phyloP scores from a whole-genome alignment of 192 early-diverging fungal species.

The Rhizoclosmatium globosum region DNA sequence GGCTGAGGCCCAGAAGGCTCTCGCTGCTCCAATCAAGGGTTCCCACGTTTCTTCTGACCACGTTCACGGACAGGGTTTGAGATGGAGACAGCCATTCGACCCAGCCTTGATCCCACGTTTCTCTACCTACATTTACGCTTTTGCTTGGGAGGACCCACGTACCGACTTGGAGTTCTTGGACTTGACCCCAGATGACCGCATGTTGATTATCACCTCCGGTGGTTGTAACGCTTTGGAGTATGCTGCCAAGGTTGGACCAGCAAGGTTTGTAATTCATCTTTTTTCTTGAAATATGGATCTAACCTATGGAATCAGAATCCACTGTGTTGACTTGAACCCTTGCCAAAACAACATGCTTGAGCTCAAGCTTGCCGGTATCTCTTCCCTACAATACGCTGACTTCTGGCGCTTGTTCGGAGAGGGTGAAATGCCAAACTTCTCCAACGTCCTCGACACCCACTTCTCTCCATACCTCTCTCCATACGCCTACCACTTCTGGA shows the following conservation, averaged over 20 bases:
- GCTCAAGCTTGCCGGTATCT: constrained; percentile 80
- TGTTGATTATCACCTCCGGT: constrained; percentile 85
- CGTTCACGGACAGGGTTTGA: constrained; percentile 58
- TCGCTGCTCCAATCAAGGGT: constrained; percentile 15
- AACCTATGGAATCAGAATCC: constrained; percentile 54
- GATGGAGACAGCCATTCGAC: constrained; percentile 61
- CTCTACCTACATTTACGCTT: constrained; percentile 85
- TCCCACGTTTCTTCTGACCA: constrained; percentile 47
- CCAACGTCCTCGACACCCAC: constrained; percentile 64
- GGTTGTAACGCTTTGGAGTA: constrained; percentile 87
- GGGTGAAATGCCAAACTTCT: constrained; percentile 70
- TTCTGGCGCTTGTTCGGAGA: constrained; percentile 86
- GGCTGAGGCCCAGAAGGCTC: constrained; percentile 10
- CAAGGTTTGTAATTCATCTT: constrained; percentile 36
- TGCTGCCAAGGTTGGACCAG: constrained; percentile 71
- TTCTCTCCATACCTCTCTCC: constrained; percentile 77
- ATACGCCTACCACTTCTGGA: constrained; percentile 83
- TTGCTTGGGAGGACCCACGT: constrained; percentile 87
- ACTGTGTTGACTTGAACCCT: constrained; percentile 90
- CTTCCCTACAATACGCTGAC: constrained; percentile 64
- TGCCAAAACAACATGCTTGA: constrained; percentile 92
- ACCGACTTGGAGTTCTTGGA: constrained; percentile 76
- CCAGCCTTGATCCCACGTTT: constrained; percentile 67
- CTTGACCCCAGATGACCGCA: constrained; percentile 68
- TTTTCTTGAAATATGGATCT: constrained; percentile 5